Conservation (phyloP, 306 rosid species). For the Mimosa bimucronata region DNA sequence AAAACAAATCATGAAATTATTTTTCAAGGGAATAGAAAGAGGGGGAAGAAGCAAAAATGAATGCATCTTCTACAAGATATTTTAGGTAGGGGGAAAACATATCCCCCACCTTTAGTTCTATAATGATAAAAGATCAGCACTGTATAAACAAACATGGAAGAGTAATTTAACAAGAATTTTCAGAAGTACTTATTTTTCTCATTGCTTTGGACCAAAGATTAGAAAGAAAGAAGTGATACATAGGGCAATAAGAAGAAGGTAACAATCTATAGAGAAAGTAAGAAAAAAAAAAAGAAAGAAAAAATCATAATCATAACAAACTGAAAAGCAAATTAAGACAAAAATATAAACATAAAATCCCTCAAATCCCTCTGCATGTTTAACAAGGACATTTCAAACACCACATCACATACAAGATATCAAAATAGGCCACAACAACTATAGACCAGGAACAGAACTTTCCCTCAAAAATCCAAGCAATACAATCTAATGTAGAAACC, state of each 20-base stretch:
- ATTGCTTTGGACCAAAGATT: not conserved
- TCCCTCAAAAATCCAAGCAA: too few species aligned
- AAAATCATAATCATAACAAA: too few species aligned
- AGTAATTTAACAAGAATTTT: not conserved
- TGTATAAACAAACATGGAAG: not conserved
- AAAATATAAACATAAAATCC: too few species aligned
- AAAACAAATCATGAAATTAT: conserved; percentile 9
- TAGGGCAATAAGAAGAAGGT: not conserved
- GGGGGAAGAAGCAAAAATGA: conserved; percentile 2
- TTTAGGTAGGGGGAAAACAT: not conserved
- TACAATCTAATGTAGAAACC: too few species aligned
- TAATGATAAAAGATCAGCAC: not conserved
- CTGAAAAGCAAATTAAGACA: too few species aligned
- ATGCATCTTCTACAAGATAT: not conserved
- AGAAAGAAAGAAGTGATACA: not conserved
- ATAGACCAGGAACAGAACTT: too few species aligned
- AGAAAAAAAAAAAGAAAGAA: too few species aligned
- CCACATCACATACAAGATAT: too few species aligned
- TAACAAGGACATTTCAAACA: too few species aligned
- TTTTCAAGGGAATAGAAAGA: not conserved
- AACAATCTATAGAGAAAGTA: too few species aligned
- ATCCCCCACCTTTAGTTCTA: not conserved
- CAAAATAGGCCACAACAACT: too few species aligned
- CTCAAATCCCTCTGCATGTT: too few species aligned
- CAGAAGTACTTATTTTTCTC: not conserved